phyloP scores from a whole-genome alignment of 2,329 filamentous ascomycete species.

The Ophiostoma tasmaniense region DNA sequence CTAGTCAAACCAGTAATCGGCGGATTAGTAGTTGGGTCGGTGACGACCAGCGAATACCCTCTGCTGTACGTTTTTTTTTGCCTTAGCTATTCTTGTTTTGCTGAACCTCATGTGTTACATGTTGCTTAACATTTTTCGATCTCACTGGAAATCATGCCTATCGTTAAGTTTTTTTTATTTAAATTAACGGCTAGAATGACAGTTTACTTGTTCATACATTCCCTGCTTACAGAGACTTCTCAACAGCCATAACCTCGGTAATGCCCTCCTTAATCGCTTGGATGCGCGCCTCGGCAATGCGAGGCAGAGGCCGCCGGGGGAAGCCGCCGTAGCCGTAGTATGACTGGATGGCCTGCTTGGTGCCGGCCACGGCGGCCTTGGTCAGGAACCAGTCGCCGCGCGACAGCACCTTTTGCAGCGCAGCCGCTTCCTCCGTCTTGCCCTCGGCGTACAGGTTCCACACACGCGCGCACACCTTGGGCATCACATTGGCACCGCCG shows the following conservation, averaged over 20 bases:
- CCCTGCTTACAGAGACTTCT: constrained; percentile 40
- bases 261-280: constrained; percentile 47
- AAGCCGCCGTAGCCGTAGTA: constrained; percentile 76
- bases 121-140: neutral
- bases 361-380: constrained; percentile 76
- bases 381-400: constrained; percentile 77
- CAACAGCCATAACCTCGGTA: constrained; percentile 57
- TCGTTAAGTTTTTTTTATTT: neutral
- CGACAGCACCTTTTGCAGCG: constrained; percentile 67
- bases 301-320: constrained; percentile 64
- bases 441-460: constrained; percentile 69
- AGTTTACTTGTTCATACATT: neutral
- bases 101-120: neutral
- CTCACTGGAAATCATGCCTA: neutral
- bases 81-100: neutral
- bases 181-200: no score
- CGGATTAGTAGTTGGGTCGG: constrained; percentile 2
- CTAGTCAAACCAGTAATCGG: neutral
- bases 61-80: neutral
- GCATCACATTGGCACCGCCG: constrained; percentile 76
- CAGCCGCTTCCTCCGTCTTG: constrained; percentile 65
- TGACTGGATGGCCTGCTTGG: constrained; percentile 71
- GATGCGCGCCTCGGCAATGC: constrained; percentile 49
- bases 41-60: constrained; percentile 2
- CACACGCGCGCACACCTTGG: constrained; percentile 69